Evolutionary conservation across 768 basidiomycete species (phyloP).

Genomic region (Phanerodontia chrysosporium): DNA sequence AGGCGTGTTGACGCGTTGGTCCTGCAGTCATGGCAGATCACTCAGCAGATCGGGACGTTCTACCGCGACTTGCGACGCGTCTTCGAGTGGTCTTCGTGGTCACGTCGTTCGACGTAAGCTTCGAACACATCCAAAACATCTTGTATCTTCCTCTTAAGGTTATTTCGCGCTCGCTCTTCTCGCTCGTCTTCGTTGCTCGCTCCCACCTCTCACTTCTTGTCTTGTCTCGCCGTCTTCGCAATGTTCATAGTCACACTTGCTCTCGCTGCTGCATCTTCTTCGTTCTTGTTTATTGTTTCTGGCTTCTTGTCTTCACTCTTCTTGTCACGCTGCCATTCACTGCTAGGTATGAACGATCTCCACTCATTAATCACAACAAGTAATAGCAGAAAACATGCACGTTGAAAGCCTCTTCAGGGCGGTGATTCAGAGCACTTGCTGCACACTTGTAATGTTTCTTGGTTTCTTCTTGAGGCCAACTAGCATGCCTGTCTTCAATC

Average conservation of each 20-base stretch:
- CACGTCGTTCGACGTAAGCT: not conserved
- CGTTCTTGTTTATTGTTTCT: not conserved
- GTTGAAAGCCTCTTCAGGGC: not conserved
- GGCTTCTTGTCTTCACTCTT: too few species aligned
- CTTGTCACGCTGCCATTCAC: not conserved
- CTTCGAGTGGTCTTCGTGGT: not conserved
- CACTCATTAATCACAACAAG: not conserved
- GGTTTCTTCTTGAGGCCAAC: not conserved
- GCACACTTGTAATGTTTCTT: too few species aligned
- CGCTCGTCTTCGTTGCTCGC: not conserved
- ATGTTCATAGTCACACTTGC: not conserved
- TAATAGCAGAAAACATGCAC: not conserved
- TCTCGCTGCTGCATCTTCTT: conserved; percentile 19
- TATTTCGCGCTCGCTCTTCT: too few species aligned
- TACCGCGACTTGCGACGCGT: not conserved
- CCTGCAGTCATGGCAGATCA: conserved; percentile 8
- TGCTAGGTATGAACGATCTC: not conserved
- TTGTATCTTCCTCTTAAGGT: too few species aligned
- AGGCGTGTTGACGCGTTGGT: not conserved
- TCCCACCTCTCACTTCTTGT: not conserved
- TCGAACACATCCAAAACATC: not conserved
- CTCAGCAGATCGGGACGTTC: not conserved
- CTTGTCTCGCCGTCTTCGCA: not conserved
- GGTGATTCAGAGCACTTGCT: too few species aligned
- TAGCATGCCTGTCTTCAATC: not conserved